These are phyloP conservation scores for Sclerotinia trifoliorum DNA, from an alignment of 2,329 filamentous ascomycete genomes.

Conservation along the genomic window DNA sequence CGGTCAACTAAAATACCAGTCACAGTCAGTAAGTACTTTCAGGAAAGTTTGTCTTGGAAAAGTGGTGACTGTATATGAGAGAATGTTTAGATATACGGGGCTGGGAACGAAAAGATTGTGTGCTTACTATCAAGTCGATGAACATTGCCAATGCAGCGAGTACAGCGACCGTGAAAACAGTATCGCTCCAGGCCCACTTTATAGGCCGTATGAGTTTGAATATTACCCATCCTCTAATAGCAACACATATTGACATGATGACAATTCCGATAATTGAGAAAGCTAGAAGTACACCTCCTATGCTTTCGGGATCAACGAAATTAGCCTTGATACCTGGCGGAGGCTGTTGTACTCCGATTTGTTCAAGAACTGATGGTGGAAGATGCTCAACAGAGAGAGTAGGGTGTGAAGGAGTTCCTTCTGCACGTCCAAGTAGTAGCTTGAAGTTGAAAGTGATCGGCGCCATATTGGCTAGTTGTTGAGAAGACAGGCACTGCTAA, in stretches of 20 bases:
- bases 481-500: not conserved
- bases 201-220: not conserved
- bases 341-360: not conserved
- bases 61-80: not conserved
- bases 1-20: not conserved
- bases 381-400: not conserved
- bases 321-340: not conserved
- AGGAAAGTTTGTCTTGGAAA: not conserved
- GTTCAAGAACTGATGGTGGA: not conserved
- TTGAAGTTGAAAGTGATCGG: not conserved
- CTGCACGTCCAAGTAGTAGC: not conserved
- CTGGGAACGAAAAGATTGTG: not conserved
- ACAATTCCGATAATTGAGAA: not conserved
- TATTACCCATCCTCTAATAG: not conserved
- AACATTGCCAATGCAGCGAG: not conserved
- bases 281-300: not conserved
- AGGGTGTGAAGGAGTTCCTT: not conserved
- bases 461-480: not conserved
- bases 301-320: not conserved
- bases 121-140: not conserved
- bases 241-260: not conserved
- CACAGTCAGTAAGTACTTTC: not conserved
- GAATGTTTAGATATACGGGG: not conserved
- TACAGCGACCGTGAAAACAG: not conserved
- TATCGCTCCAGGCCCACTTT: not conserved